phyloP scores from a whole-genome alignment of 2,329 filamentous ascomycete genomes.

The Phyllosticta citrichinensis region DNA sequence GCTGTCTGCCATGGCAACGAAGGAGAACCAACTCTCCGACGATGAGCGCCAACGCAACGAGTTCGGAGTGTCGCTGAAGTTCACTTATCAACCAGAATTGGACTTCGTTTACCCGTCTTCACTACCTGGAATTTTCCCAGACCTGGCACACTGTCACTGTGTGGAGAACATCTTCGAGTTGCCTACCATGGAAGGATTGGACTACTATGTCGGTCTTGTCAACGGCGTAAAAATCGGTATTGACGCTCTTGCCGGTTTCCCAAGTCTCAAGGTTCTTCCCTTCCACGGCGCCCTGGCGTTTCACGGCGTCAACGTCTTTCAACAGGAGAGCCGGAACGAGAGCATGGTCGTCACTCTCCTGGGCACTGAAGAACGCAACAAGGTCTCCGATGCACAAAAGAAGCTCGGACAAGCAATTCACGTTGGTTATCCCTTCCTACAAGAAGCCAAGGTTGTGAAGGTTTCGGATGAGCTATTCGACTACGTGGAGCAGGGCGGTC shows the following conservation, averaged over 20 bases:
- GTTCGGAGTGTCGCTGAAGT: slow-evolving; percentile 88
- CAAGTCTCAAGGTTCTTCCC: slow-evolving; percentile 75
- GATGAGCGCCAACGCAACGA: slow-evolving; percentile 77
- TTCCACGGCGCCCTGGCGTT: slow-evolving; percentile 75
- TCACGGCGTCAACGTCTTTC: slow-evolving; percentile 89
- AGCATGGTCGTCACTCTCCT: slow-evolving; percentile 86
- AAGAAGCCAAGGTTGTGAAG: slow-evolving; percentile 80
- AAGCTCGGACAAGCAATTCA: slow-evolving; percentile 80
- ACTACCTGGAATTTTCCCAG: slow-evolving; percentile 79
- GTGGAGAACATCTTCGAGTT: slow-evolving; percentile 95
- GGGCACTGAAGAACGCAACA: slow-evolving; percentile 61
- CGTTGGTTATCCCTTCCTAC: slow-evolving; percentile 89
- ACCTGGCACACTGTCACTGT: slow-evolving; percentile 77
- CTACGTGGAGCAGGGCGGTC: slow-evolving; percentile 61
- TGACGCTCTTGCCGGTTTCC: slow-evolving; percentile 85
- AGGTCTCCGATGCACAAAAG: slow-evolving; percentile 59
- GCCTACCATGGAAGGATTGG: slow-evolving; percentile 80
- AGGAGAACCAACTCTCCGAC: slow-evolving; percentile 64
- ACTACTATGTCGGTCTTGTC: slow-evolving; percentile 74
- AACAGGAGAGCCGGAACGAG: slow-evolving; percentile 90
- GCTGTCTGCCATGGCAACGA: slow-evolving; percentile 74
- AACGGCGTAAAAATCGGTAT: slow-evolving; percentile 73
- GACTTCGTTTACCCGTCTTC: slow-evolving; percentile 83
- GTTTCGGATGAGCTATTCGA: slow-evolving; percentile 92
- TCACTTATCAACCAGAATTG: slow-evolving; percentile 68